Base-by-base conservation (phyloP, 1,284 basidiomycete species). In the Sutorius eximius region DNA sequence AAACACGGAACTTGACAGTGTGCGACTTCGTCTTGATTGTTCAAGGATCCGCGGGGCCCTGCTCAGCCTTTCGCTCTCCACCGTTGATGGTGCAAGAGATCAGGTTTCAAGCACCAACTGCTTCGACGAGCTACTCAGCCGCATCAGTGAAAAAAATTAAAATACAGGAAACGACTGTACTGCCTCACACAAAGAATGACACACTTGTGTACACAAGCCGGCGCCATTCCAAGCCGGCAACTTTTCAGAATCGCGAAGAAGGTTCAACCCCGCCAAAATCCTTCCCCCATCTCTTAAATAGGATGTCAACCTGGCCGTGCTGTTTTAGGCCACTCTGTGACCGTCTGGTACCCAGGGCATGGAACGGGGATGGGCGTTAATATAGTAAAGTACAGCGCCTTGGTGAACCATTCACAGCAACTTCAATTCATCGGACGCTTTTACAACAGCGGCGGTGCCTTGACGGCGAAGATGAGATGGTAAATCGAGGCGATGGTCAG, bases 381-480 rank as follows among this genome's bases (percentile, higher is more conserved):
- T 48, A 49, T 45, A 49, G 52, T 20, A 10, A 32, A 37, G 34
- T 49, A 49, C 52, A 56, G 45, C 49, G 40, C 38, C 34, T 43
- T 18, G 45, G 34, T 8, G 13, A 33, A 12, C 32, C 36, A 34
- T 37, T 44, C 40, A n/a, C 36, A 45, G 44, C 30, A 34, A 51
- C 22, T 24, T 15, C 45, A 42, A 37, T 44, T 29, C 34, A 30
- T 51, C 59, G 53, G 54, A 38, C 27, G 24, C 46, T 64, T 55
- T 64, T 45, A 2, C 22, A 5, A 33, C 20, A n/a, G 9, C 15
- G 22, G 11, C 52, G 61, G 64, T 12, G 5, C 55, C 53, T 49
- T 44, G 60, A 47, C 51, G 47, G 65, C 22, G 46, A 51, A 61
- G 46, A 52, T 49, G 42, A 53, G 42, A 45, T 52, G 37, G 37